These are phyloP conservation scores for Knoxdaviesia capensis DNA, from an alignment of 2,329 filamentous ascomycete species.

Conservation along the genomic window DNA sequence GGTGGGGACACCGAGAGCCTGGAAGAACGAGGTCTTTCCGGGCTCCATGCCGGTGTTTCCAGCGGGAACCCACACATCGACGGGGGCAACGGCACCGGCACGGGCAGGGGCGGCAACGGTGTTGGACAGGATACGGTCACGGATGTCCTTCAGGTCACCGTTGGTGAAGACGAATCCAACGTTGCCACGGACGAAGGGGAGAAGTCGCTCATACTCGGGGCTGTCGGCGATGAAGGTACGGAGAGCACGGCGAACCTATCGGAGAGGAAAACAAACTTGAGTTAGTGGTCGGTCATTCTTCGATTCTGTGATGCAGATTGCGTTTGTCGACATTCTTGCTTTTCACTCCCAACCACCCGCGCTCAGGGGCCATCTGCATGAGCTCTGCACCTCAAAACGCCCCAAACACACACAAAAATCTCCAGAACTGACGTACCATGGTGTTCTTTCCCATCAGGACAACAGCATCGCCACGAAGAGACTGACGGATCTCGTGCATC, in stretches of 20 bases:
- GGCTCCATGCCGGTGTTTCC: constrained; percentile 99
- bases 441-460: constrained; percentile 99
- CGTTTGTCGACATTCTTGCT: constrained; percentile 4
- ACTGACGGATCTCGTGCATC: constrained; percentile 98
- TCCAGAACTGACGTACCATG: constrained; percentile 47
- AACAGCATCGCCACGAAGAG: constrained; percentile 78
- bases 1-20: constrained; percentile 99
- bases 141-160: constrained; percentile 73
- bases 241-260: constrained; percentile 79
- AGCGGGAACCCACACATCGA: constrained; percentile 85
- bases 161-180: constrained; percentile 99
- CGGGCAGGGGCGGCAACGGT: constrained; percentile 93
- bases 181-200: constrained; percentile 92
- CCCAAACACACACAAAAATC: background rate
- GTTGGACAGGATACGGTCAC: constrained; percentile 90
- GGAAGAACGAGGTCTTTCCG: constrained; percentile 99
- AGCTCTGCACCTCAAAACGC: background rate
- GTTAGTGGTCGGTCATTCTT: constrained; percentile 8
- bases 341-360: too few relatives aligned
- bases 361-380: background rate
- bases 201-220: constrained; percentile 95
- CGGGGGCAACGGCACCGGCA: constrained; percentile 89
- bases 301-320: background rate
- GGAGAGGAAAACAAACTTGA: too few relatives aligned
- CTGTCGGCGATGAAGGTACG: constrained; percentile 81